These are phyloP conservation scores for Gossypioides kirkii DNA, from an alignment of 345 rosid species.

Conservation along the genomic window DNA sequence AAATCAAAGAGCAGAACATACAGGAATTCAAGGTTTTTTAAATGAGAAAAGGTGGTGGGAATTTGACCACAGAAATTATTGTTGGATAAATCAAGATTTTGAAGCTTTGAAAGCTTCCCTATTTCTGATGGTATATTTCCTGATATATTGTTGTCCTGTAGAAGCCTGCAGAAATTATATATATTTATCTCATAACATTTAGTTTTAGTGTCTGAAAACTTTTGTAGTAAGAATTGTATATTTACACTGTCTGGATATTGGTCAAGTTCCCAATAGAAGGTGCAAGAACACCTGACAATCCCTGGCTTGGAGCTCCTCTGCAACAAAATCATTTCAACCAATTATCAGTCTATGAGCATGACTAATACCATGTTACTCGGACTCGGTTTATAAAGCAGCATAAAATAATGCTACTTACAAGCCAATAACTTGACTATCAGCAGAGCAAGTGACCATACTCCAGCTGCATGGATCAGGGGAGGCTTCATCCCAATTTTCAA, in stretches of 20 bases:
- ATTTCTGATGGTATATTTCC: conserved; percentile 60
- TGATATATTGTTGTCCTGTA: neutral
- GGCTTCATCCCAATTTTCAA: conserved; percentile 59
- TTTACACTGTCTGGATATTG: conserved; percentile 73
- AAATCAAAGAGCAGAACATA: conserved; percentile 11
- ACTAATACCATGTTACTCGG: neutral
- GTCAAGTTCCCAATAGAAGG: conserved; percentile 70
- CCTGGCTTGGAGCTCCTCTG: conserved; percentile 81
- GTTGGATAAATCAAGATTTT: conserved; percentile 72
- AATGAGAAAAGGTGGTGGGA: conserved; percentile 48
- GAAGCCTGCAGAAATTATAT: conserved; percentile 17
- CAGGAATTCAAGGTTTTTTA: conserved; percentile 63
- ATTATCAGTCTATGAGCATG: neutral
- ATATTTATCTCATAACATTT: neutral
- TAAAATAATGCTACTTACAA: neutral
- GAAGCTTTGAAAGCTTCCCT: conserved; percentile 68
- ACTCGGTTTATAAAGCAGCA: neutral
- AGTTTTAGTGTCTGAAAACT: neutral
- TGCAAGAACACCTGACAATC: conserved; percentile 63
- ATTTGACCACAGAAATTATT: conserved; percentile 58
- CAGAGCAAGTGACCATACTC: conserved; percentile 40
- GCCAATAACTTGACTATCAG: neutral
- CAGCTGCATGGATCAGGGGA: conserved; percentile 88
- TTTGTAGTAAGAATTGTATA: neutral
- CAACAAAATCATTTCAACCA: conserved; percentile 15